Evolutionary conservation across 495 filamentous ascomycete species (phyloP).

Genomic region (Thermothielavioides terrestris): DNA sequence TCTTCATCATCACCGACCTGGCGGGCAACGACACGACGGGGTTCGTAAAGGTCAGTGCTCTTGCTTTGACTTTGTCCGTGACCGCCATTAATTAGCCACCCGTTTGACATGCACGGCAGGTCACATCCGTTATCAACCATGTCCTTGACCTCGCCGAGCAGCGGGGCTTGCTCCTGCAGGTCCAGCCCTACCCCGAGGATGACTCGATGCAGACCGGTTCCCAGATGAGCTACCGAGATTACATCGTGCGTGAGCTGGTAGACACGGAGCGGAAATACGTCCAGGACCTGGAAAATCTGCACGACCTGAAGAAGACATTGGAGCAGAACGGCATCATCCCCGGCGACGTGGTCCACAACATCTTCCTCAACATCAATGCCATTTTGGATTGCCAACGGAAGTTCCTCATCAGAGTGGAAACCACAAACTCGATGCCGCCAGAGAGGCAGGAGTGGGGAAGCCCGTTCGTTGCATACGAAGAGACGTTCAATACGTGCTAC

Average conservation of each 20-base stretch:
- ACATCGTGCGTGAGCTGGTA: conserved; percentile 82
- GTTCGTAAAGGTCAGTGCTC: conserved; percentile 72
- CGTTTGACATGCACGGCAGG: conserved; percentile 24
- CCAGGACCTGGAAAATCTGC: conserved; percentile 91
- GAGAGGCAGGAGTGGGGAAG: conserved; percentile 83
- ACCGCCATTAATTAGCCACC: neutral
- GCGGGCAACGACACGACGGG: conserved; percentile 92
- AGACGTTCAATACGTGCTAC: conserved; percentile 72
- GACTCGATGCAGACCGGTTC: conserved; percentile 38
- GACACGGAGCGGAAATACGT: conserved; percentile 96
- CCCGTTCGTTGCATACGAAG: conserved; percentile 67
- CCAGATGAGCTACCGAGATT: conserved; percentile 69
- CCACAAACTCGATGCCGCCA: conserved; percentile 75
- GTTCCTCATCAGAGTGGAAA: conserved; percentile 92
- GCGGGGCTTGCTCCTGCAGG: conserved; percentile 57
- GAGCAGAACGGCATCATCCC: conserved; percentile 81
- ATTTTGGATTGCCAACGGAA: conserved; percentile 91
- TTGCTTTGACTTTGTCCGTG: neutral
- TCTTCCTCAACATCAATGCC: conserved; percentile 91
- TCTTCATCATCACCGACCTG: conserved; percentile 84
- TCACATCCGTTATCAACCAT: conserved; percentile 70
- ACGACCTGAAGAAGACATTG: conserved; percentile 82
- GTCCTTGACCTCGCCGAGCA: conserved; percentile 80
- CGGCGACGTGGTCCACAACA: conserved; percentile 85
- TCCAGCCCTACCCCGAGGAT: conserved; percentile 40